Conservation (phyloP, 2,329 filamentous ascomycete species). For the Sporothrix curviconia region DNA sequence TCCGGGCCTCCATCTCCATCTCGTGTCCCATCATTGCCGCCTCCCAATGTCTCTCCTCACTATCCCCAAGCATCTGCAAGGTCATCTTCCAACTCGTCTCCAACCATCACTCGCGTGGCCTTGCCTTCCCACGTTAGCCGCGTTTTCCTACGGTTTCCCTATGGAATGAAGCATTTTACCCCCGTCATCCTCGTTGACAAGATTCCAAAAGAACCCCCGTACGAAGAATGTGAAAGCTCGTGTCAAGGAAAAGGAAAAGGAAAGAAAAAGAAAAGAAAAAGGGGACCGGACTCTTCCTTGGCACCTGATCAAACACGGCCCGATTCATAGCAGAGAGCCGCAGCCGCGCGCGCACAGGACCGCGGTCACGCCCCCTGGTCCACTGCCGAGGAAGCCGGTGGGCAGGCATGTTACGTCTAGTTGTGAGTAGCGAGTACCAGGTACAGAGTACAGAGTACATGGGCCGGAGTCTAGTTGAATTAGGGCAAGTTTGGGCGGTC, state of each 20-base stretch:
- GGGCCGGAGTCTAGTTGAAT: too few species aligned
- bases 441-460: too few species aligned
- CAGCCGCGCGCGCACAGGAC: background rate
- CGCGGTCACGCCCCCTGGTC: background rate
- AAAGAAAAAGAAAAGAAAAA: too few species aligned
- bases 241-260: background rate
- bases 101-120: background rate
- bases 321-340: background rate
- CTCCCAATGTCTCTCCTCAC: background rate
- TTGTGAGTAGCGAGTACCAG: too few species aligned
- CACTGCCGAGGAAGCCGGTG: slow-evolving; percentile 6
- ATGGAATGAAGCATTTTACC: too few species aligned
- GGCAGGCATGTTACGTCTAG: too few species aligned
- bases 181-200: too few species aligned
- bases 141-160: too few species aligned
- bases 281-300: too few species aligned
- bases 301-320: background rate
- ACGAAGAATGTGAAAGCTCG: too few species aligned
- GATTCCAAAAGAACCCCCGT: background rate
- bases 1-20: background rate
- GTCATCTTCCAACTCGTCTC: background rate
- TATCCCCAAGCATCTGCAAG: too few species aligned
- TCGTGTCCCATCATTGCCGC: background rate
- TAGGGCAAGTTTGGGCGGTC: background rate
- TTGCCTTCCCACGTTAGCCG: too few species aligned